Conservation (phyloP, 345 rosid species). For the Sonneratia caseolaris region DNA sequence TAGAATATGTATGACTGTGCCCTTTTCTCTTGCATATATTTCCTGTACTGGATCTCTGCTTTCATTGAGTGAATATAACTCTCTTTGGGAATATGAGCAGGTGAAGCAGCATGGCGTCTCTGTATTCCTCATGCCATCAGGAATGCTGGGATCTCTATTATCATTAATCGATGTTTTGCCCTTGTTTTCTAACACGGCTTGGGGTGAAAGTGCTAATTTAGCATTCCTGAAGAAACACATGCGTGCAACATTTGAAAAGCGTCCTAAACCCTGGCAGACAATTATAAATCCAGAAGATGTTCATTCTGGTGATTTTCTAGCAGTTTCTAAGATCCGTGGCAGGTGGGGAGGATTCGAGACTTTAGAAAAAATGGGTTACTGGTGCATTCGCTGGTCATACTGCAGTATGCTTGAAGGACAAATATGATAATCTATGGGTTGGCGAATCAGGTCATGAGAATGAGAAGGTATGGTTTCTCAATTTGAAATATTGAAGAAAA, state of each 20-base stretch:
- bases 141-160: conserved; percentile 87
- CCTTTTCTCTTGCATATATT: conserved; percentile 3
- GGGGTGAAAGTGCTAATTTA: conserved; percentile 91
- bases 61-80: conserved; percentile 7
- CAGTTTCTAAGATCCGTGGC: conserved; percentile 87
- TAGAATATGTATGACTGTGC: conserved; percentile 62
- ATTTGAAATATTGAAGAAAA: not conserved
- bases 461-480: conserved; percentile 51
- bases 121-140: conserved; percentile 93
- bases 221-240: conserved; percentile 77
- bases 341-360: conserved; percentile 99
- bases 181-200: conserved; percentile 70
- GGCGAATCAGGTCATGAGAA: conserved; percentile 99
- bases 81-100: conserved; percentile 30
- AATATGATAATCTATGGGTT: conserved; percentile 89
- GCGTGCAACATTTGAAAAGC: conserved; percentile 86
- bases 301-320: conserved; percentile 86
- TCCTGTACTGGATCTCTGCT: not conserved
- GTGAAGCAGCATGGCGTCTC: conserved; percentile 91
- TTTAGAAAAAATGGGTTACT: conserved; percentile 94
- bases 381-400: conserved; percentile 99
- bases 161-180: conserved; percentile 84
- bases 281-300: conserved; percentile 67
- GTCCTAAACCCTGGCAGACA: conserved; percentile 68
- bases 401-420: conserved; percentile 95